phyloP scores from a whole-genome alignment of 202 grass and related monocot genomes.

The Panicum virgatum region DNA sequence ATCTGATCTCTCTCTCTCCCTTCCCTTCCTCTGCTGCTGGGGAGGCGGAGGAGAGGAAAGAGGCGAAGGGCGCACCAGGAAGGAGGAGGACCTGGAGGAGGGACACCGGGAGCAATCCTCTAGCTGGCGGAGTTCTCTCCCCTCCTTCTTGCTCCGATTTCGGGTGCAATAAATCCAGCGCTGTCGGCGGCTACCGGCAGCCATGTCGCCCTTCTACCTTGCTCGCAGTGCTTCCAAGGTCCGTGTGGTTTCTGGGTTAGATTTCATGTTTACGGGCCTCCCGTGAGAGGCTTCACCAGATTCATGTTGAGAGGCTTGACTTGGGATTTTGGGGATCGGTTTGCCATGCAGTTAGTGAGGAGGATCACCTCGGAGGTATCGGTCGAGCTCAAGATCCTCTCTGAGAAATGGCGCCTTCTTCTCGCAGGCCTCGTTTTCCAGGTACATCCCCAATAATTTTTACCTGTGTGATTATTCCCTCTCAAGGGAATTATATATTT shows the following conservation, averaged over 20 bases:
- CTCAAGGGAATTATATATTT: background rate
- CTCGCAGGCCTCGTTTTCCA: conserved; percentile 73
- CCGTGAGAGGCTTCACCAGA: background rate
- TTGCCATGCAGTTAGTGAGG: conserved; percentile 56
- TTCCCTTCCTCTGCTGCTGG: conserved; percentile 19
- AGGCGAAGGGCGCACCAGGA: conserved; percentile 16
- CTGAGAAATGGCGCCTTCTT: conserved; percentile 80
- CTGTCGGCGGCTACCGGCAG: background rate
- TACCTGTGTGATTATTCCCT: background rate
- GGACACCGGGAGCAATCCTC: background rate
- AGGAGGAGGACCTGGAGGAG: conserved; percentile 3
- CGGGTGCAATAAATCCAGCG: background rate
- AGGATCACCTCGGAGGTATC: conserved; percentile 64
- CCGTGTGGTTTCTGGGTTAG: background rate
- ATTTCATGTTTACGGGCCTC: background rate
- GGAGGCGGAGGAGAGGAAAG: conserved; percentile 35
- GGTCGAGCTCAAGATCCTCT: conserved; percentile 77
- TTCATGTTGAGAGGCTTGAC: background rate
- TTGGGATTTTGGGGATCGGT: conserved; percentile 5
- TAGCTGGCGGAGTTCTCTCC: background rate
- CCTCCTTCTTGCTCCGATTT: conserved; percentile 2
- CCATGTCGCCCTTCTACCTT: conserved; percentile 58
- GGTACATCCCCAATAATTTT: conserved; percentile 32
- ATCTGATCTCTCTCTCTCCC: background rate
- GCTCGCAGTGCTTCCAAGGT: conserved; percentile 63